phyloP scores from a whole-genome alignment of 2,329 filamentous ascomycete species.

The Venturia nashicola region DNA sequence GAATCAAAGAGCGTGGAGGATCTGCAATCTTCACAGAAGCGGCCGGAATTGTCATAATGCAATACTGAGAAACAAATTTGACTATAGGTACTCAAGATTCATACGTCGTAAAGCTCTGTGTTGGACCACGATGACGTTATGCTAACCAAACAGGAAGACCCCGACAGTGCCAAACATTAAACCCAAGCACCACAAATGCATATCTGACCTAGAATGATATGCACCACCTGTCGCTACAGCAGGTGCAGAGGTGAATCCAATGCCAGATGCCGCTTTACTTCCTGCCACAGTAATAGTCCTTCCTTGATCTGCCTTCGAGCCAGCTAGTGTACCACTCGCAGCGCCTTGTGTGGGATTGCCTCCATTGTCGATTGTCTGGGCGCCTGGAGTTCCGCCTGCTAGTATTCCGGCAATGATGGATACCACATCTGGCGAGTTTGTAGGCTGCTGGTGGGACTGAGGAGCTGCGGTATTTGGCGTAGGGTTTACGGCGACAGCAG shows the following conservation, averaged over 20 bases:
- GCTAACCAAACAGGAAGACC: constrained; percentile 4
- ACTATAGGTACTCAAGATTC: no score
- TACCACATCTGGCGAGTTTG: not conserved
- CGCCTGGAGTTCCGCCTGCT: not conserved
- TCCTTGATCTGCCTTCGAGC: not conserved
- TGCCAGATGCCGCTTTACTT: not conserved
- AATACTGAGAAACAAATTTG: no score
- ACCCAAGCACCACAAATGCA: not conserved
- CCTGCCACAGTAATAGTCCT: not conserved
- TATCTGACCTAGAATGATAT: not conserved
- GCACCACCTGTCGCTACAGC: not conserved
- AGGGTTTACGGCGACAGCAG: not conserved
- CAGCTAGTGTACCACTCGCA: not conserved
- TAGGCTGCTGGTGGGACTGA: not conserved
- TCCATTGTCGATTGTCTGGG: not conserved
- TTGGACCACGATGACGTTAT: not conserved
- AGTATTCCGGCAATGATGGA: not conserved
- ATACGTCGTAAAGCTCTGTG: no score
- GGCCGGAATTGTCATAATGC: no score
- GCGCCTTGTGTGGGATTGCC: not conserved
- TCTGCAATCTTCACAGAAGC: not conserved
- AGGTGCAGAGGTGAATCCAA: constrained; percentile 1
- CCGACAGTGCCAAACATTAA: not conserved
- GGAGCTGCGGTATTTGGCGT: not conserved
- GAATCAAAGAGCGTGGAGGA: not conserved